Evolutionary conservation across 2,329 filamentous ascomycete genomes (phyloP).

Genomic region (Fusarium liriodendri): DNA sequence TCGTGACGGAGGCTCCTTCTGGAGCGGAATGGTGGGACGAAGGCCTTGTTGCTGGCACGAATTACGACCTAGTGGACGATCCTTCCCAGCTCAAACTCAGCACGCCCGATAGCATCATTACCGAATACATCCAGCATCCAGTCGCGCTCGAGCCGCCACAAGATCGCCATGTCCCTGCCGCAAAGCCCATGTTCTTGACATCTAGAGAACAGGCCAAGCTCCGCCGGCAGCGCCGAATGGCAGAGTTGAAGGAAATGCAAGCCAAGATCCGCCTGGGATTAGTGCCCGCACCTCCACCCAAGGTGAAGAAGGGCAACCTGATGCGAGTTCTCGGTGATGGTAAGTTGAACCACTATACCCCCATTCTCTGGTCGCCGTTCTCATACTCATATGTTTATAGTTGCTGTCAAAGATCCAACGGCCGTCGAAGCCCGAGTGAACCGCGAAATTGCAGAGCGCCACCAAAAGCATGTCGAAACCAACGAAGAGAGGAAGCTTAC

Average conservation of each 20-base stretch:
- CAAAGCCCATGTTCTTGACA: slow-evolving; percentile 94
- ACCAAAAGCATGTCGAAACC: slow-evolving; percentile 77
- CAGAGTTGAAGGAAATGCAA: slow-evolving; percentile 94
- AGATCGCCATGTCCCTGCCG: slow-evolving; percentile 80
- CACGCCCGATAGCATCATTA: slow-evolving; percentile 86
- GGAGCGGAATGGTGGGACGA: slow-evolving; percentile 99
- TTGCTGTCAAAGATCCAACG: slow-evolving; percentile 91
- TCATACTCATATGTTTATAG: slow-evolving; percentile 43
- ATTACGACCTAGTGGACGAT: slow-evolving; percentile 78
- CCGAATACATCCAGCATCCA: slow-evolving; percentile 91
- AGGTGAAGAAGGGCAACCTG: slow-evolving; percentile 96
- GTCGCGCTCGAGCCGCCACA: slow-evolving; percentile 91
- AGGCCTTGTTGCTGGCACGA: slow-evolving; percentile 79
- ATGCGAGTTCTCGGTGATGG: slow-evolving; percentile 94
- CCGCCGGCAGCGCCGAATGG: slow-evolving; percentile 89
- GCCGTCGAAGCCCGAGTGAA: slow-evolving; percentile 96
- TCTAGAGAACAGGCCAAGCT: slow-evolving; percentile 91
- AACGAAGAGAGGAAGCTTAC: slow-evolving; percentile 91
- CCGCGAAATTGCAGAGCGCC: slow-evolving; percentile 88
- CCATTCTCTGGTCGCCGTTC: neutral
- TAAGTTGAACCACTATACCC: slow-evolving; percentile 54
- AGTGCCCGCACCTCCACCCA: slow-evolving; percentile 89
- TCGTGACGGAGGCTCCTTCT: slow-evolving; percentile 84
- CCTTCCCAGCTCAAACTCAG: slow-evolving; percentile 77
- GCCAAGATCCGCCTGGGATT: slow-evolving; percentile 94